Base-by-base conservation (phyloP, 129 eudicot species). In the Chrysanthemum seticuspe region DNA sequence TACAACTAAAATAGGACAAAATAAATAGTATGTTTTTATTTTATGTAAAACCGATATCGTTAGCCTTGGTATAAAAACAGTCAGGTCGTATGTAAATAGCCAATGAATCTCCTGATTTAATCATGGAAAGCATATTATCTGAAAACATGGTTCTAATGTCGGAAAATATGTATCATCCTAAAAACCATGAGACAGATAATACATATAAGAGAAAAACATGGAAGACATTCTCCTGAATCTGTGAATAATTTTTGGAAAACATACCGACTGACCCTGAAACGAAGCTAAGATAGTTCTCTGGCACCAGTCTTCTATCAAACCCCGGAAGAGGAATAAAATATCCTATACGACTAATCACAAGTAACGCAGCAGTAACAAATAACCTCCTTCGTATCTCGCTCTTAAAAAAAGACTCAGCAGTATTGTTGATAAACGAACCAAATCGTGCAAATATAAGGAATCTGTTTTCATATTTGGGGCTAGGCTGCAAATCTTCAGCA, bases 281-380 rank as follows among this genome's bases (percentile, higher is more conserved):
- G 71, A 94, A 94, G 81, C 89, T 90, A 21, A 94, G 91, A 79
- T 94, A 94, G 75, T 90, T 80, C 31, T 85, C 94, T 14, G 99
- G 99, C 69, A 94, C 90, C 75, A 90, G 77, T 81, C 96, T 87
- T 83, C 99, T 83, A 82, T 94, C 96, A 58, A 90, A 94, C 10
- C 99, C 99, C 1, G 99, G 99, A n/a, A 94, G 81, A 71, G 97
- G 99, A 81, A 94, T 90, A 72, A 88, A 94, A 70, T 94, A 94
- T 29, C 99, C 99, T 27, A 86, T 77, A 52, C 99, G 97, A 76
- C 99, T 94, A 40, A 88, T 81, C 50, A 90, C 85, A 72, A 94
- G 79, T 67, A 94, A 74, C 0, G 86, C 77, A 80, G 96, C 97
- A 7, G 99, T 94, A 69, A 94, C 83, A 80, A 86, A 90, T 72